Evolutionary conservation across 805 yeast species (phyloP).

Genomic region (Ogataea zsoltii): DNA sequence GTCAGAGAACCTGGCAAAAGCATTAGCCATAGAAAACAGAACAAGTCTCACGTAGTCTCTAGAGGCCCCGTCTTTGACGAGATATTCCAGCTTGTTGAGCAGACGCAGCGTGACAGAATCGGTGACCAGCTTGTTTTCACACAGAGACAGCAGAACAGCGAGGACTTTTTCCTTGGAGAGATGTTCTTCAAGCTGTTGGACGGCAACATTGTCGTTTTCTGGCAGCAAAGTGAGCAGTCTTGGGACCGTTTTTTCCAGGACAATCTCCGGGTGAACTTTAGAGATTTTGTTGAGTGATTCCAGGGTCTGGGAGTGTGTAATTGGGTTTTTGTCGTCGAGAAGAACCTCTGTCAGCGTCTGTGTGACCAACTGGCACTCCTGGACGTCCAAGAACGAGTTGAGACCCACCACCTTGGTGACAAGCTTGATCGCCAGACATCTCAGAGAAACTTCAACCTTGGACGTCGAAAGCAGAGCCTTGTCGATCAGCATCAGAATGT

Average conservation of each 20-base stretch:
- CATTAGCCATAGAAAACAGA: slow-evolving; percentile 21
- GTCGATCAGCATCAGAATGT: slow-evolving; percentile 65
- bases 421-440: slow-evolving; percentile 66
- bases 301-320: slow-evolving; percentile 53
- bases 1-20: slow-evolving; percentile 18
- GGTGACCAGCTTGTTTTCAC: slow-evolving; percentile 43
- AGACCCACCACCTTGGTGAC: slow-evolving; percentile 57
- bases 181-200: slow-evolving; percentile 6
- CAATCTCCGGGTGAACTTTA: slow-evolving; percentile 37
- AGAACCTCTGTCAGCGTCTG: slow-evolving; percentile 67
- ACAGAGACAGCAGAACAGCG: slow-evolving; percentile 38
- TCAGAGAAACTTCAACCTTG: slow-evolving; percentile 64
- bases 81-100: slow-evolving; percentile 38
- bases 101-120: slow-evolving; percentile 46
- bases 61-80: slow-evolving; percentile 15
- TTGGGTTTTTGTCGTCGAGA: slow-evolving; percentile 49
- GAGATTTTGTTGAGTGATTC: slow-evolving; percentile 54
- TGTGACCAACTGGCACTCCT: slow-evolving; percentile 62
- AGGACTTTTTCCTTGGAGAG: slow-evolving; percentile 35
- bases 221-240: slow-evolving; percentile 53
- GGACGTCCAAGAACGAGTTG: slow-evolving; percentile 45
- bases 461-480: slow-evolving; percentile 69
- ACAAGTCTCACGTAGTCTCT: slow-evolving; percentile 28
- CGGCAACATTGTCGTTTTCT: slow-evolving; percentile 22
- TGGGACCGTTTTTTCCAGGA: slow-evolving; percentile 55